Evolutionary conservation across 768 basidiomycete species (phyloP), one percentile per base, ranked within the genome.

Genomic region (Russula griseocarnosa): DNA sequence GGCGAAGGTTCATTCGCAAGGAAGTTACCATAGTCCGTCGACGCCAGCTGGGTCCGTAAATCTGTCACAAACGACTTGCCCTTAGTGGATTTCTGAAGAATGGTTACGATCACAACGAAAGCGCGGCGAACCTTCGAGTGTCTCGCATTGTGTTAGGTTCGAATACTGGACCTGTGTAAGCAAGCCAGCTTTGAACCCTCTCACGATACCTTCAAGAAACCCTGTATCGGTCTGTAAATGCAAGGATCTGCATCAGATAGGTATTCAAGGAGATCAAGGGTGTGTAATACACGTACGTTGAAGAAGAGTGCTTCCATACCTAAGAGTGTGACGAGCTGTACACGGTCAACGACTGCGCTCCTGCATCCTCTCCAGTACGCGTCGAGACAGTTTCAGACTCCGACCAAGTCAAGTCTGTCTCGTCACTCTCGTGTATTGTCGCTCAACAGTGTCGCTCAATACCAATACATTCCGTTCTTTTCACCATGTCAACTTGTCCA

Each of bases 21-120:
- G 76, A 99, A 99, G 77, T 92, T 96, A 72, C 95, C 94, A 74
- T 99, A 99, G 77, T 99, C 97, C 6, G 96, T 98, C 14, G 95
- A 86, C 18, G 93, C 90, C 36, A 99, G 81, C 73, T 99, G 97
- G 52, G 97, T 94, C 67, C 92, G 83, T 76, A 99, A 87, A 77
- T 99, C 97, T 98, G 70, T 30, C 26, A 51, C 18, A 46, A 57
- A 40, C 7, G 3, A 20, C 24, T 50, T 24, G 40, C 22, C 44
- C n/a, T 61, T 54, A 20, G 51, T 46, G 20, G 16, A 20, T 2
- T 26, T 59, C 20, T 63, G 20, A 46, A 38, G 51, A 55, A 38
- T 42, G n/a, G 38, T 1, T 5, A 28, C 34, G 2, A 30, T 56
- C 13, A 24, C 53, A 53, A 9, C 20, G 42, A 40, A 28, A 18